These are phyloP conservation scores for Exophiala calicioides DNA, from an alignment of 2,329 filamentous ascomycete genomes.

Conservation along the genomic window DNA sequence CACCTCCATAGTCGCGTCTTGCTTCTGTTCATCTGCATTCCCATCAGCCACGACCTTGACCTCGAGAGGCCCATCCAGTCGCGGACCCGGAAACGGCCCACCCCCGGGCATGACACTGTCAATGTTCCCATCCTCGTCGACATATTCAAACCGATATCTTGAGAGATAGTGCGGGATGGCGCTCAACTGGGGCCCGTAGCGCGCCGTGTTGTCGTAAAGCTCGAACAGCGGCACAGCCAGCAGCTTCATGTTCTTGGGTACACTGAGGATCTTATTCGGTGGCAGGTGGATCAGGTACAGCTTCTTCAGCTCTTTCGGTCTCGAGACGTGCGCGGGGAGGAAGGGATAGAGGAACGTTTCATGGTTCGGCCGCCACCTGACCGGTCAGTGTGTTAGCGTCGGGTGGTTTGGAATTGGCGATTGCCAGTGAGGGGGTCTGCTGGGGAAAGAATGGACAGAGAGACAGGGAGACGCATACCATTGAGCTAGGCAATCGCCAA, in stretches of 20 bases:
- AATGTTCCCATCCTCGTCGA: slow-evolving; percentile 87
- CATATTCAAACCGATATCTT: slow-evolving; percentile 95
- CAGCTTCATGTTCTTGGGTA: slow-evolving; percentile 99
- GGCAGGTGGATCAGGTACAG: slow-evolving; percentile 95
- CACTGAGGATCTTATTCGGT: slow-evolving; percentile 87
- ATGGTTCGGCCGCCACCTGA: slow-evolving; percentile 86
- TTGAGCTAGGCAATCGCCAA: slow-evolving; percentile 91
- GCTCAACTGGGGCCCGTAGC: slow-evolving; percentile 93
- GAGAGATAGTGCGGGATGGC: slow-evolving; percentile 94
- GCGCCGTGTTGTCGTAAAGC: slow-evolving; percentile 92
- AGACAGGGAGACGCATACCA: slow-evolving; percentile 55
- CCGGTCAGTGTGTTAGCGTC: not conserved
- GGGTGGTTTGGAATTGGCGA: too few relatives aligned
- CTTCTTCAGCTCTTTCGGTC: slow-evolving; percentile 99
- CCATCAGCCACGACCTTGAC: slow-evolving; percentile 21
- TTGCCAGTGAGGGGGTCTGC: not conserved
- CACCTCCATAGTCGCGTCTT: too few relatives aligned
- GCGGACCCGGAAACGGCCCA: slow-evolving; percentile 20
- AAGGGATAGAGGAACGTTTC: slow-evolving; percentile 99
- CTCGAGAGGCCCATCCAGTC: slow-evolving; percentile 8
- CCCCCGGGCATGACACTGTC: slow-evolving; percentile 77
- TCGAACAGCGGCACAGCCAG: slow-evolving; percentile 96
- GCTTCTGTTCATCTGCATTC: slow-evolving; percentile 1
- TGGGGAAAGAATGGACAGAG: not conserved
- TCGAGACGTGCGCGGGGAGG: slow-evolving; percentile 89